A percentile compares a stretch with the other conserved stretches of the same genome.
phyloP scores from a whole-genome alignment of 2,329 filamentous ascomycete genomes.

The Rhynchosporium agropyri region DNA sequence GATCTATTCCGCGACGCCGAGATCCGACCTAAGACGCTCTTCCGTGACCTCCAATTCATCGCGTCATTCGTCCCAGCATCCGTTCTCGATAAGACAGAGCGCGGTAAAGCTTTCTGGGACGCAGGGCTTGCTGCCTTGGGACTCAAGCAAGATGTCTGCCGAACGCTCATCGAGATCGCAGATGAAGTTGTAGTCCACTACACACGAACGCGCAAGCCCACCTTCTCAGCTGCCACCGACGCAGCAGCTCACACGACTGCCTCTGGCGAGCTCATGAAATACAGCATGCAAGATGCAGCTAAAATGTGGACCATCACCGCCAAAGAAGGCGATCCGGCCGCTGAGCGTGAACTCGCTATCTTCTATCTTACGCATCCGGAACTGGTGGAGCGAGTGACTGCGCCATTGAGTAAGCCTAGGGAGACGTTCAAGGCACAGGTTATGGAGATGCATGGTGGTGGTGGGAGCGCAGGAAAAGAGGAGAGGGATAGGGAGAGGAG shows the following conservation, averaged over 20 bases:
- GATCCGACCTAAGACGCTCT: conserved; percentile 77
- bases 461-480: conserved; percentile 41
- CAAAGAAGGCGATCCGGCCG: conserved; percentile 85
- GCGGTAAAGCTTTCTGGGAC: conserved; percentile 78
- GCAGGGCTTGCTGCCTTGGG: conserved; percentile 85
- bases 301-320: conserved; percentile 92
- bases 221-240: conserved; percentile 25
- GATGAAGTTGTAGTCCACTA: conserved; percentile 70
- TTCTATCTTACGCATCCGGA: conserved; percentile 93
- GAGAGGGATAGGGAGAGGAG: conserved; percentile 65
- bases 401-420: conserved; percentile 80
- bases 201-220: conserved; percentile 60
- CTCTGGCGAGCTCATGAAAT: conserved; percentile 54
- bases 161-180: conserved; percentile 67
- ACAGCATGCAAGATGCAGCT: conserved; percentile 78
- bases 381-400: conserved; percentile 75
- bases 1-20: conserved; percentile 67
- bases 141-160: conserved; percentile 80
- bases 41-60: conserved; percentile 79
- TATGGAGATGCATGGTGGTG: conserved; percentile 67
- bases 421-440: conserved; percentile 91
- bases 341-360: conserved; percentile 89
- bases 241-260: conserved; percentile 41
- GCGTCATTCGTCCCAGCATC: conserved; percentile 65
- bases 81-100: conserved; percentile 63